A percentile compares a stretch with the other conserved stretches of the same genome.
Evolutionary conservation across 2,329 filamentous ascomycete species (phyloP).

Genomic region (Madurella mycetomatis): DNA sequence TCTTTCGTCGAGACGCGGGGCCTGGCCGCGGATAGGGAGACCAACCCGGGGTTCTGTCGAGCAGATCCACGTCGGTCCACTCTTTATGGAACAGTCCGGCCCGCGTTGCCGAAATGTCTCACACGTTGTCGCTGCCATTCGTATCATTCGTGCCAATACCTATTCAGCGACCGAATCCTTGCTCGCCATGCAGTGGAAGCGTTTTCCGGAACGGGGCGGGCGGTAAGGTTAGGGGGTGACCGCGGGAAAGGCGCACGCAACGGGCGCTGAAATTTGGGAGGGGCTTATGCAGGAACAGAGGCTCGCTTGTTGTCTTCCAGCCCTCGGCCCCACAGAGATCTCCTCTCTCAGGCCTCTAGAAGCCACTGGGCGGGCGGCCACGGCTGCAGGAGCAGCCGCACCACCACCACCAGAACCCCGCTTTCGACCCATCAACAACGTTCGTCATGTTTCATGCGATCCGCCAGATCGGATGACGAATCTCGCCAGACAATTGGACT

Average conservation of each 20-base stretch:
- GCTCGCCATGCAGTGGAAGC: conserved; percentile 2
- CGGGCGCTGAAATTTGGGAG: neutral
- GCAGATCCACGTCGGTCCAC: neutral
- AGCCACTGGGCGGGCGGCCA: neutral
- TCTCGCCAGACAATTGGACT: neutral
- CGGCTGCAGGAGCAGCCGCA: conserved; percentile 8
- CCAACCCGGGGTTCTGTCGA: neutral
- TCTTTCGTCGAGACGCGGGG: neutral
- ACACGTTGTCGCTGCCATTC: neutral
- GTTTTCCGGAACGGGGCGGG: conserved; percentile 1
- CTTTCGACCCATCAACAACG: conserved; percentile 17
- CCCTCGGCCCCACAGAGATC: conserved; percentile 3
- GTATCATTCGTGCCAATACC: neutral
- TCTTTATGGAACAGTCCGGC: neutral
- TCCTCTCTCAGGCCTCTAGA: neutral
- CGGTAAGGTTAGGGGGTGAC: no score
- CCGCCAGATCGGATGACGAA: conserved; percentile 5
- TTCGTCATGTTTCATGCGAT: conserved; percentile 22
- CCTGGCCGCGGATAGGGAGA: neutral
- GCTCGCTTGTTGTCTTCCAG: conserved; percentile 2
- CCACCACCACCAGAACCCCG: conserved; percentile 11
- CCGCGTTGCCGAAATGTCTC: neutral
- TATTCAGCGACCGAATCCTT: neutral
- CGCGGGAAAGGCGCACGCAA: neutral
- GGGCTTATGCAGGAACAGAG: conserved; percentile 6